phyloP scores from a whole-genome alignment of 1,284 basidiomycete genomes.

The Sutorius eximius region DNA sequence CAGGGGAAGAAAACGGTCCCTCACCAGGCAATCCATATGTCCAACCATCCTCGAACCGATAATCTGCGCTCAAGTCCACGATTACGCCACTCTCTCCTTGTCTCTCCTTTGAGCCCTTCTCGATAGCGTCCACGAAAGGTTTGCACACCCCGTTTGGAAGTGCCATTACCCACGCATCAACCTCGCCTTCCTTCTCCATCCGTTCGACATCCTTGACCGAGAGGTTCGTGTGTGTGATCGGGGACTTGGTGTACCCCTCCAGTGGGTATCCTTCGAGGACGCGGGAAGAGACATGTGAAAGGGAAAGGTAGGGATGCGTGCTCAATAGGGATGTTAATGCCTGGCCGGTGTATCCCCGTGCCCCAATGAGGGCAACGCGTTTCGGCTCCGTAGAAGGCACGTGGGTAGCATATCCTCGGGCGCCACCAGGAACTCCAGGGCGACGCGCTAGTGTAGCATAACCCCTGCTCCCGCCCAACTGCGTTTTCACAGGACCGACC shows the following conservation, averaged over 20 bases:
- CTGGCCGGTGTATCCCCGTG: slow-evolving; percentile 94
- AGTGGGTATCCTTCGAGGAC: slow-evolving; percentile 87
- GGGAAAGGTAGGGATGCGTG: slow-evolving; percentile 81
- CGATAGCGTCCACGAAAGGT: slow-evolving; percentile 96
- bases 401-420: slow-evolving; percentile 64
- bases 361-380: slow-evolving; percentile 93
- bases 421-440: slow-evolving; percentile 43
- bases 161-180: slow-evolving; percentile 98
- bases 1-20: slow-evolving; percentile 35
- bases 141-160: slow-evolving; percentile 97
- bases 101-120: slow-evolving; percentile 65
- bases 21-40: slow-evolving; percentile 99
- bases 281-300: slow-evolving; percentile 95
- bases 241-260: slow-evolving; percentile 79
- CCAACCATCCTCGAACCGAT: slow-evolving; percentile 93
- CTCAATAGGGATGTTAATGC: slow-evolving; percentile 86
- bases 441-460: slow-evolving; percentile 75
- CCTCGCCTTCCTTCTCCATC: slow-evolving; percentile 86
- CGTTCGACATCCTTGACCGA: slow-evolving; percentile 73
- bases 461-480: slow-evolving; percentile 42
- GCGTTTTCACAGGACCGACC: slow-evolving; percentile 73
- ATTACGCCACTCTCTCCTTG: slow-evolving; percentile 68
- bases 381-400: slow-evolving; percentile 65
- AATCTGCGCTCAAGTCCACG: slow-evolving; percentile 94
- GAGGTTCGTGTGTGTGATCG: slow-evolving; percentile 80